Base-by-base conservation (phyloP, 1,139 yeast species). In the Eremothecium sinecaudum region DNA sequence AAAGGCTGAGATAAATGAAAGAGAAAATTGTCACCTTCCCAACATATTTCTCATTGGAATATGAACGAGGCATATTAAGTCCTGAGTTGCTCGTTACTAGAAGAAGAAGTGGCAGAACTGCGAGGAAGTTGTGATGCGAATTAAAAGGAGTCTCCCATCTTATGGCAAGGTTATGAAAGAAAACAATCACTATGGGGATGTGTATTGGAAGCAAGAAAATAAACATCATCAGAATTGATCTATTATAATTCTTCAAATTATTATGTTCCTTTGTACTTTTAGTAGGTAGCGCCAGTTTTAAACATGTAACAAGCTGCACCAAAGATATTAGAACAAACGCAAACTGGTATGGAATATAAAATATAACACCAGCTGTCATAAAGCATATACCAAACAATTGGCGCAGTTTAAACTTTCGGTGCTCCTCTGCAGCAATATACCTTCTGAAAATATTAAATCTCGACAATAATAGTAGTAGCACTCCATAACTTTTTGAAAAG, bases 311-410 rank as follows among this genome's bases (percentile, higher is more conserved):
- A 4, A 58, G 47, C 51, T 79, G 87, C 1, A 75, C 64, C 14
- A 75, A 18, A 37, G 74, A 64, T 31, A 79, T 67, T 5, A 80
- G 65, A 10, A 76, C 59, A 48, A 69, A 82, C 0, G 82, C 86
- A 50, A 83, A 68, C 53, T 84, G 94, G 50, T 77, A 84, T 1
- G 95, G 95, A 17, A 82, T 61, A 50, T 75, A 77, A 24, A 75
- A 56, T 18, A 78, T 62, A 4, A 80, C 79, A 4, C 21, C 21
- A 0, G 56, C 37, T 10, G 66, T 37, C 18, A 77, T 44, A 1
- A 69, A 16, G 2, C 64, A 34, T 0, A 67, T 56, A n/a, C n/a
- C n/a, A n/a, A n/a, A n/a, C n/a, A n/a, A n/a, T n/a, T n/a, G n/a
- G n/a, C n/a, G n/a, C n/a, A n/a, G n/a, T n/a, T n/a, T n/a, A n/a